A percentile compares a stretch with the other conserved stretches of the same genome.
phyloP scores from a whole-genome alignment of 768 basidiomycete genomes.

The Gloeostereum incarnatum region DNA sequence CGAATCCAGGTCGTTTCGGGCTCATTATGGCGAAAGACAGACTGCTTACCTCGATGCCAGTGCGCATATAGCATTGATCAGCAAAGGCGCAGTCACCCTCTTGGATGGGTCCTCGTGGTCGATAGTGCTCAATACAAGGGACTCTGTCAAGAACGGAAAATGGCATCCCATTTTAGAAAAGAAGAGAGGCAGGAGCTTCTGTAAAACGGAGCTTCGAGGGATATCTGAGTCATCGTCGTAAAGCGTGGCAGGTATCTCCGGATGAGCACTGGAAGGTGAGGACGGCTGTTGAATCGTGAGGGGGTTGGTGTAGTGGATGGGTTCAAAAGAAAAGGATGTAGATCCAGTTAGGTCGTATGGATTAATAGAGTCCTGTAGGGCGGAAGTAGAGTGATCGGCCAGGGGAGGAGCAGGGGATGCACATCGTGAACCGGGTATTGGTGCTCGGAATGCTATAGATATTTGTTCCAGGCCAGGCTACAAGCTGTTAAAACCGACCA shows the following conservation, averaged over 20 bases:
- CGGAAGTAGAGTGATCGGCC: too few species aligned
- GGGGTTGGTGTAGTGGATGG: neutral
- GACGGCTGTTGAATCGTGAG: neutral
- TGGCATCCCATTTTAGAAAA: constrained; percentile 3
- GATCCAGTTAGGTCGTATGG: neutral
- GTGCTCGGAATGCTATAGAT: constrained; percentile 4
- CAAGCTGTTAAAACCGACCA: neutral
- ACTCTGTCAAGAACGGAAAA: constrained; percentile 4
- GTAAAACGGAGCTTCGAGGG: neutral
- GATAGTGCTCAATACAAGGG: neutral
- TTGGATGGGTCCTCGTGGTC: constrained; percentile 3
- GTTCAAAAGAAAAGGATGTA: constrained; percentile 1
- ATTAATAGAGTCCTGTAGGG: too few species aligned
- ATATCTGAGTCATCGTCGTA: constrained; percentile 4
- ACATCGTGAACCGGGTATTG: neutral
- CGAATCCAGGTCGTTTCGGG: neutral
- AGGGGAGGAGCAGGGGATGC: neutral
- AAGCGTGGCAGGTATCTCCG: neutral
- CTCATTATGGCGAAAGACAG: neutral
- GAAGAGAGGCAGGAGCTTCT: constrained; percentile 3
- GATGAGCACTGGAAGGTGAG: neutral
- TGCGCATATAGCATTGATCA: constrained; percentile 3
- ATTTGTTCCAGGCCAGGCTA: constrained; percentile 3
- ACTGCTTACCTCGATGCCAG: constrained; percentile 2
- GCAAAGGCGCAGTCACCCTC: constrained; percentile 1